Evolutionary conservation across 2,329 filamentous ascomycete genomes (phyloP).

Genomic region (Monosporascus sp.): DNA sequence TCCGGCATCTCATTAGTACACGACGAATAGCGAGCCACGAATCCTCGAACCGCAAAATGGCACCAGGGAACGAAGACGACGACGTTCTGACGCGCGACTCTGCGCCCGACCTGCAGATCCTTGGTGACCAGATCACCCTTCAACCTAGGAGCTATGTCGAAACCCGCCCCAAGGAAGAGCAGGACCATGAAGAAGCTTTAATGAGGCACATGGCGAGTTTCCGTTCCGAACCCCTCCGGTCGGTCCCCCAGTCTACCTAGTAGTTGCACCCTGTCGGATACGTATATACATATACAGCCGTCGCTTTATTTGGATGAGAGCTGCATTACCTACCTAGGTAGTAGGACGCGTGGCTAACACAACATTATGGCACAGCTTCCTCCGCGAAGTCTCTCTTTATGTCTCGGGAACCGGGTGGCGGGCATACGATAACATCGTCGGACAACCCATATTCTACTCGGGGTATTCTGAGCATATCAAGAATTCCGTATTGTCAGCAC

Average conservation of each 20-base stretch:
- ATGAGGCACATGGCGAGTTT: conserved; percentile 86
- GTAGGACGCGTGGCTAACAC: background rate
- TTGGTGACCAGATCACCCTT: conserved; percentile 68
- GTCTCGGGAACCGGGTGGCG: conserved; percentile 94
- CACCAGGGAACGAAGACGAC: conserved; percentile 32
- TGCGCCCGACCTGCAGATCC: conserved; percentile 72
- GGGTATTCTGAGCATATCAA: conserved; percentile 93
- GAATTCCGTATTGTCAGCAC: conserved; percentile 65
- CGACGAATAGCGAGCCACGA: no score
- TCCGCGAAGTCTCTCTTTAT: conserved; percentile 89
- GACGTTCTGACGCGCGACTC: conserved; percentile 41
- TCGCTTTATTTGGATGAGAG: no score
- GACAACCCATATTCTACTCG: conserved; percentile 87
- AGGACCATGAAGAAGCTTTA: conserved; percentile 60
- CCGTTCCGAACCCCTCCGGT: conserved; percentile 62
- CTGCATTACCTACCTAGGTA: background rate
- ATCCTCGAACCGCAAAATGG: background rate
- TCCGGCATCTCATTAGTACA: no score
- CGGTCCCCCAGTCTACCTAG: conserved; percentile 4
- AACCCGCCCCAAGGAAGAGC: conserved; percentile 37
- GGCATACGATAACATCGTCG: conserved; percentile 84
- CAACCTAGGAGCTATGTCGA: conserved; percentile 67
- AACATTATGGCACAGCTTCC: conserved; percentile 56
- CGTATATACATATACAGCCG: no score
- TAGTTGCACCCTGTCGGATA: no score